Evolutionary conservation across 495 filamentous ascomycete genomes (phyloP).

Genomic region (Penicillium paradoxum): DNA sequence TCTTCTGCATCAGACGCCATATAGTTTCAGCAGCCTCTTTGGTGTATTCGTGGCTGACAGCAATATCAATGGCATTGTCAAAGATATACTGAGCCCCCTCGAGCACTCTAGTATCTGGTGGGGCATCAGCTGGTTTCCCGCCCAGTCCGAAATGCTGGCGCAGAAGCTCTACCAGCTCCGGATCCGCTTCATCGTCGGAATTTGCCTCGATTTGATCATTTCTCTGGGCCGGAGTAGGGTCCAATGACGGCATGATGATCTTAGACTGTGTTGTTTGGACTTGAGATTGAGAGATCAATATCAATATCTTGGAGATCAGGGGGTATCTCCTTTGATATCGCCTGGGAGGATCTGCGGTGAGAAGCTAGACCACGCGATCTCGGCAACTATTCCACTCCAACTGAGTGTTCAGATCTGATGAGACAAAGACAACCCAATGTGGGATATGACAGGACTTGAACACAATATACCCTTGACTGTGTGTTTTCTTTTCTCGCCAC

Average conservation of each 20-base stretch:
- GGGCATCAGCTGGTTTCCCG: slow-evolving; percentile 44
- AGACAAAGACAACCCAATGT: neutral
- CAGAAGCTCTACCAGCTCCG: slow-evolving; percentile 80
- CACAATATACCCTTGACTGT: neutral
- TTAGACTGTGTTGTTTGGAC: neutral
- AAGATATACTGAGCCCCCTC: slow-evolving; percentile 79
- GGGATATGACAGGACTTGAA: neutral
- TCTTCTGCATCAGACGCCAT: slow-evolving; percentile 74
- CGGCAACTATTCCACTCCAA: neutral
- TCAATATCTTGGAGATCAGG: neutral
- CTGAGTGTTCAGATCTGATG: neutral
- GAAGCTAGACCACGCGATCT: neutral
- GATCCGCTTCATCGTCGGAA: slow-evolving; percentile 85
- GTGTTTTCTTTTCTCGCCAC: slow-evolving; percentile 14
- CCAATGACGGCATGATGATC: slow-evolving; percentile 24
- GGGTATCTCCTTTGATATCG: slow-evolving; percentile 5
- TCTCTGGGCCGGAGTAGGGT: slow-evolving; percentile 12
- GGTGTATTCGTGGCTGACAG: slow-evolving; percentile 68
- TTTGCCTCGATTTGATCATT: slow-evolving; percentile 15
- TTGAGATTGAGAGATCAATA: neutral
- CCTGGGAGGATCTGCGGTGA: neutral
- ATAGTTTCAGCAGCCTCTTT: slow-evolving; percentile 78
- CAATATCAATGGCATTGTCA: slow-evolving; percentile 90
- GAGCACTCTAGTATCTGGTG: slow-evolving; percentile 72
- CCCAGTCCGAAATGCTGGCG: slow-evolving; percentile 69